Percentiles rank a stretch among this genome's conserved stretches.
Conservation (phyloP, 257 asterid genomes). For the Knoxia roxburghii region DNA sequence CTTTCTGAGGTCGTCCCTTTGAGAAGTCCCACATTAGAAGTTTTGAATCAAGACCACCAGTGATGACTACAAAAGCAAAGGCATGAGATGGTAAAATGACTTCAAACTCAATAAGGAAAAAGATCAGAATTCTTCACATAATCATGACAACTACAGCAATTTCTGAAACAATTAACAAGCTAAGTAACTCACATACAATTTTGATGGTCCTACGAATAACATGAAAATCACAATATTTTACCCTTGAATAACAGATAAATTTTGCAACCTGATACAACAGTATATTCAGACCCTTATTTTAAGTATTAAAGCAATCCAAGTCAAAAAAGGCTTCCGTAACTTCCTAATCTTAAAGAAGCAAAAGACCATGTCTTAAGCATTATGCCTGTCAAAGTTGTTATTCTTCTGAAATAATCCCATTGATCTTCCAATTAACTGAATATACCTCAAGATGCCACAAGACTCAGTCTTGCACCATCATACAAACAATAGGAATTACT, state of each 20-base stretch:
- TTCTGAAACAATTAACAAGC: neutral
- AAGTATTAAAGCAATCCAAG: neutral
- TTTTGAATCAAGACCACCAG: conserved; percentile 95
- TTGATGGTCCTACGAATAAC: no score
- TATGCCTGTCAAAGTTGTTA: neutral
- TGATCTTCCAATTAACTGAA: neutral
- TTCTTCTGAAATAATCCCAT: neutral
- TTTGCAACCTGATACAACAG: neutral
- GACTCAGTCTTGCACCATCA: neutral
- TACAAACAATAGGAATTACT: neutral
- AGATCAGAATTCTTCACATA: neutral
- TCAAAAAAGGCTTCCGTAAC: neutral
- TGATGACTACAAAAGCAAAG: conserved; percentile 49
- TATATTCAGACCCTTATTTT: no score
- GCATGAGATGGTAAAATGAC: neutral
- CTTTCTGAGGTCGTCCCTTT: conserved; percentile 67
- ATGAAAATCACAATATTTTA: neutral
- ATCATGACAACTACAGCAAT: neutral
- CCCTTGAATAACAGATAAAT: neutral
- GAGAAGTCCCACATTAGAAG: conserved; percentile 95
- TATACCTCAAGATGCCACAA: neutral
- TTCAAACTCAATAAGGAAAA: conserved; percentile 1
- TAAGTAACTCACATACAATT: no score
- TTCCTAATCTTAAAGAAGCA: neutral
- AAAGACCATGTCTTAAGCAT: neutral